Conservation (phyloP, 176 grass and related monocot genomes). For the Aegilops tauschii region DNA sequence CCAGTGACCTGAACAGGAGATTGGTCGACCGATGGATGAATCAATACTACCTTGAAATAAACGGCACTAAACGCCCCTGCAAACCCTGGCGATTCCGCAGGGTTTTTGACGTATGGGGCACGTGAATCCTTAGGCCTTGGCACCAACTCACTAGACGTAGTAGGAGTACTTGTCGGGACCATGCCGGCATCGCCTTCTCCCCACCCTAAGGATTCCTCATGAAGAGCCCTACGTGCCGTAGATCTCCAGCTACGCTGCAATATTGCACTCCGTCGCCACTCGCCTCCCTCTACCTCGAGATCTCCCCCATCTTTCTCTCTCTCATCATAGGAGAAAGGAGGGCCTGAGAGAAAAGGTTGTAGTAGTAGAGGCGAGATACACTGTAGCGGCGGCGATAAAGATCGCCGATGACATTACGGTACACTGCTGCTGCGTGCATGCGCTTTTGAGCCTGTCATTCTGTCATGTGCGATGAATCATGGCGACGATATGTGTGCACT, state of each 20-base stretch:
- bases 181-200: slow-evolving; percentile 26
- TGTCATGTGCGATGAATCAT: background rate
- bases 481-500: background rate
- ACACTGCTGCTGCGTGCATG: slow-evolving; percentile 15
- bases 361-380: background rate
- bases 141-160: slow-evolving; percentile 3
- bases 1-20: slow-evolving; percentile 14
- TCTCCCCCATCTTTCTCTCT: background rate
- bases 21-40: background rate
- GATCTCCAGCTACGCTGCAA: background rate
- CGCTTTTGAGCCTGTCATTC: slow-evolving; percentile 23
- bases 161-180: slow-evolving; percentile 33
- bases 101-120: slow-evolving; percentile 19
- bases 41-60: background rate
- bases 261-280: background rate
- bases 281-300: background rate
- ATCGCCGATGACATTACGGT: slow-evolving; percentile 11
- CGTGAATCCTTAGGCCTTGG: slow-evolving; percentile 7
- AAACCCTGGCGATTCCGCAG: slow-evolving; percentile 17
- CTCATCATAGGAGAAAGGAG: background rate
- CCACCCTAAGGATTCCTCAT: slow-evolving; percentile 62
- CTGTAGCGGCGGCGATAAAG: slow-evolving; percentile 51
- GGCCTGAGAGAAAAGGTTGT: background rate
- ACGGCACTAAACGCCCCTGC: slow-evolving; percentile 7
- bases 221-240: slow-evolving; percentile 37